Evolutionary conservation across 805 yeast genomes (phyloP).

Genomic region (Candida boleticola): DNA sequence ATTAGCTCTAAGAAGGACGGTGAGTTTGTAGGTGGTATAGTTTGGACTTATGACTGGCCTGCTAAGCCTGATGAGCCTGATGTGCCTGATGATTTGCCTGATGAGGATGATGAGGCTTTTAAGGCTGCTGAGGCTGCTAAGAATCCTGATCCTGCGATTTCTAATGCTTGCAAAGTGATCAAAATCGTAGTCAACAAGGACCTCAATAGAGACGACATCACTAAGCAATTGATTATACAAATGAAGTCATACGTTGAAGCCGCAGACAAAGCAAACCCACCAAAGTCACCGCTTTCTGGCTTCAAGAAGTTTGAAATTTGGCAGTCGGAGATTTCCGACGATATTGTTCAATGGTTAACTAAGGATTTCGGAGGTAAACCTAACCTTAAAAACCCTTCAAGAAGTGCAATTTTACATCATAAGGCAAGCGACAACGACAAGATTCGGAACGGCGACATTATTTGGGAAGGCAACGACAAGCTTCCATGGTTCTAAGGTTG

Average conservation of each 20-base stretch:
- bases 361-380: background rate
- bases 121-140: conserved; percentile 28
- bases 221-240: conserved; percentile 14
- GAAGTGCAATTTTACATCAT: conserved; percentile 33
- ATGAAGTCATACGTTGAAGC: conserved; percentile 7
- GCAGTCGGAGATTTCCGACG: conserved; percentile 30
- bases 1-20: conserved; percentile 14
- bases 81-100: background rate
- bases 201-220: conserved; percentile 14
- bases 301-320: conserved; percentile 22
- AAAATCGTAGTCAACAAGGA: conserved; percentile 18
- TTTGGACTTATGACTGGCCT: conserved; percentile 40
- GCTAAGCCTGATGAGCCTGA: background rate
- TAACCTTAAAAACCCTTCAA: conserved; percentile 25
- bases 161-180: background rate
- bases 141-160: no score
- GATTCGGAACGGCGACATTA: conserved; percentile 22
- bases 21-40: conserved; percentile 25
- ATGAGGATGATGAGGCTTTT: conserved; percentile 11
- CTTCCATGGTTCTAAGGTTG: conserved; percentile 43
- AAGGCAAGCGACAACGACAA: conserved; percentile 22
- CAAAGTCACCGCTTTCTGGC: conserved; percentile 2
- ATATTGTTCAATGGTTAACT: conserved; percentile 14
- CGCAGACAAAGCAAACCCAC: conserved; percentile 3
- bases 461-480: conserved; percentile 44